Conservation (phyloP, 129 eudicot species). For the Chrysanthemum makinoi region DNA sequence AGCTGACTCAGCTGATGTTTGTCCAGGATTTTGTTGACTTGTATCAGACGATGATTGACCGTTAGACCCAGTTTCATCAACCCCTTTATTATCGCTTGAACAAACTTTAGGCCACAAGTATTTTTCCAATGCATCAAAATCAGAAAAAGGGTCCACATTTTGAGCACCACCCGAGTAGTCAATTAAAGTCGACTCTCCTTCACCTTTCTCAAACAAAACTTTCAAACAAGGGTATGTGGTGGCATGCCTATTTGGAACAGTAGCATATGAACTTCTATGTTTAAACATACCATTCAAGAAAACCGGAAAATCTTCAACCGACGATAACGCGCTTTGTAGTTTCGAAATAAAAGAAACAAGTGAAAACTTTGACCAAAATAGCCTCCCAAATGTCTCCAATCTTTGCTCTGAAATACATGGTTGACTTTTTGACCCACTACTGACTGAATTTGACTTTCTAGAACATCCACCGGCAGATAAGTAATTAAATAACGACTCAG, state of each 20-base stretch:
- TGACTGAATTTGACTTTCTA: constrained; percentile 11
- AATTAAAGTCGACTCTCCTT: constrained; percentile 46
- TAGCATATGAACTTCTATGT: constrained; percentile 63
- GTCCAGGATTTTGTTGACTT: constrained; percentile 32
- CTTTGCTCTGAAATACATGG: constrained; percentile 47
- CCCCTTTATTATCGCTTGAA: constrained; percentile 20
- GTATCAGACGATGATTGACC: constrained; percentile 32
- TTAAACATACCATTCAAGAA: constrained; percentile 39
- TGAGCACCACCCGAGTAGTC: constrained; percentile 60
- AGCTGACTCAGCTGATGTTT: constrained; percentile 30
- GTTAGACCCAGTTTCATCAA: constrained; percentile 28
- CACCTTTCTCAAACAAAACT: constrained; percentile 68
- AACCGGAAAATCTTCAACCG: constrained; percentile 78
- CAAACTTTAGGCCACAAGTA: constrained; percentile 67
- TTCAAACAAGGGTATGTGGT: constrained; percentile 64
- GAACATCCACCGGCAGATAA: constrained; percentile 46
- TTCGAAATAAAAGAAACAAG: constrained; percentile 47
- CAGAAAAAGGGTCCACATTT: constrained; percentile 74
- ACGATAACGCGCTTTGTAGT: constrained; percentile 72
- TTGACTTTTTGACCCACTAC: constrained; percentile 11
- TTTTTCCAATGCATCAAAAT: constrained; percentile 60
- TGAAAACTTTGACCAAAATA: constrained; percentile 33
- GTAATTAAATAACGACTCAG: constrained; percentile 55
- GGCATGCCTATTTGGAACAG: constrained; percentile 62
- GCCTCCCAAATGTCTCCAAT: constrained; percentile 28